Evolutionary conservation across 1,139 yeast genomes (phyloP).

Genomic region (Suhomyces atakaporum): DNA sequence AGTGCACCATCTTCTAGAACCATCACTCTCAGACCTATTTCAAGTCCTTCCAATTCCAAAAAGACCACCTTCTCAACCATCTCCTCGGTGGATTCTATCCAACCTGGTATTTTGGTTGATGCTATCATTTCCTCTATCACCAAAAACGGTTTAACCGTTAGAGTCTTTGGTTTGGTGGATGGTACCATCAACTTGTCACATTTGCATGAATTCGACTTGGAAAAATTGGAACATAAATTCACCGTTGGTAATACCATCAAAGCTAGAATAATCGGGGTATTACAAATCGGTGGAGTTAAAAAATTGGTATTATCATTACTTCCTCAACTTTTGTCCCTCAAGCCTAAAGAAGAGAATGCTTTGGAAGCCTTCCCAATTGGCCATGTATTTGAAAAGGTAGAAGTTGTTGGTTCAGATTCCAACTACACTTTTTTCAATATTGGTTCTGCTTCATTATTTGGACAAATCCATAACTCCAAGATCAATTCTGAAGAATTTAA

Average conservation of each 20-base stretch:
- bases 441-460: constrained; percentile 56
- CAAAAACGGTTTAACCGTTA: constrained; percentile 62
- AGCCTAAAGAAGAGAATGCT: constrained; percentile 30
- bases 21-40: constrained; percentile 54
- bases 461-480: constrained; percentile 75
- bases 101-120: constrained; percentile 83
- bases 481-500: constrained; percentile 55
- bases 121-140: constrained; percentile 65
- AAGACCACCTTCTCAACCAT: constrained; percentile 54
- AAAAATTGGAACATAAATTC: constrained; percentile 59
- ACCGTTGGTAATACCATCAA: constrained; percentile 66
- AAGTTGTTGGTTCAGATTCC: constrained; percentile 59
- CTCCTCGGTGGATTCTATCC: constrained; percentile 71
- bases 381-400: constrained; percentile 59
- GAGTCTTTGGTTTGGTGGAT: constrained; percentile 72
- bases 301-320: constrained; percentile 65
- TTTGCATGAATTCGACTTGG: constrained; percentile 48
- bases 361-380: constrained; percentile 80
- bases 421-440: constrained; percentile 58
- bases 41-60: constrained; percentile 32
- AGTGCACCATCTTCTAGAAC: constrained; percentile 57
- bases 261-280: constrained; percentile 69
- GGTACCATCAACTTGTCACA: constrained; percentile 75
- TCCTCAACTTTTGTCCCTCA: constrained; percentile 49
- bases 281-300: constrained; percentile 57